Evolutionary conservation across 2,329 filamentous ascomycete genomes (phyloP).

Genomic region (Didymella pomorum): DNA sequence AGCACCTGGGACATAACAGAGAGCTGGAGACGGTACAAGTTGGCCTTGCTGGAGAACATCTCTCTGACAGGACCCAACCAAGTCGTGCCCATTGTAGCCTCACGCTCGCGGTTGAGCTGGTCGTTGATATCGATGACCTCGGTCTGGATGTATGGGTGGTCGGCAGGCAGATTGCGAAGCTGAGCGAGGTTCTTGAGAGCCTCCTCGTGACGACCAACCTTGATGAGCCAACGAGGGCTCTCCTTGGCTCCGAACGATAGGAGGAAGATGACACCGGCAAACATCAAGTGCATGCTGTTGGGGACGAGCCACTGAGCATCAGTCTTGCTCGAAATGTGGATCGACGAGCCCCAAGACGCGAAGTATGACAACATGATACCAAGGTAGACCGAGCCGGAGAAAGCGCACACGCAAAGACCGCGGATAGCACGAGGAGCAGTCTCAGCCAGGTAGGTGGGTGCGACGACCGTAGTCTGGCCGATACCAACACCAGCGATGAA

Average conservation of each 20-base stretch:
- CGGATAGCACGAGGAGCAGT: conserved; percentile 73
- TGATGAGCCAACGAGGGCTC: conserved; percentile 75
- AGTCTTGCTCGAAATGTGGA: conserved; percentile 60
- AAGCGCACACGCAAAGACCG: conserved; percentile 76
- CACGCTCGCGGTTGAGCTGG: conserved; percentile 73
- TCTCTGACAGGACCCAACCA: conserved; percentile 72
- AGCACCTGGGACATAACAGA: conserved; percentile 74
- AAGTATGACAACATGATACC: conserved; percentile 84
- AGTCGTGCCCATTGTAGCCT: conserved; percentile 72
- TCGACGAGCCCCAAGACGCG: conserved; percentile 64
- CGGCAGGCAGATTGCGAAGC: conserved; percentile 66
- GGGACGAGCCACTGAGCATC: conserved; percentile 67
- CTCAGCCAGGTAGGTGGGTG: conserved; percentile 76
- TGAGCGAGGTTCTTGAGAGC: conserved; percentile 64
- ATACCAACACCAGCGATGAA: conserved; percentile 73
- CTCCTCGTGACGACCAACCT: conserved; percentile 66
- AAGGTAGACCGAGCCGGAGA: conserved; percentile 73
- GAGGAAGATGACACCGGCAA: conserved; percentile 74
- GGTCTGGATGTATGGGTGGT: conserved; percentile 67
- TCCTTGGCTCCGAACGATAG: conserved; percentile 74
- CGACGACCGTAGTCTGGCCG: conserved; percentile 72
- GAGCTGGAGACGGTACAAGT: conserved; percentile 77
- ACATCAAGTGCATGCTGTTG: conserved; percentile 79
- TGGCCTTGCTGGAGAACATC: conserved; percentile 71
- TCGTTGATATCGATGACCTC: conserved; percentile 72